Percentiles rank a stretch among this genome's conserved stretches.
Conservation (phyloP, 2,329 filamentous ascomycete genomes). For the Fusarium secorum region DNA sequence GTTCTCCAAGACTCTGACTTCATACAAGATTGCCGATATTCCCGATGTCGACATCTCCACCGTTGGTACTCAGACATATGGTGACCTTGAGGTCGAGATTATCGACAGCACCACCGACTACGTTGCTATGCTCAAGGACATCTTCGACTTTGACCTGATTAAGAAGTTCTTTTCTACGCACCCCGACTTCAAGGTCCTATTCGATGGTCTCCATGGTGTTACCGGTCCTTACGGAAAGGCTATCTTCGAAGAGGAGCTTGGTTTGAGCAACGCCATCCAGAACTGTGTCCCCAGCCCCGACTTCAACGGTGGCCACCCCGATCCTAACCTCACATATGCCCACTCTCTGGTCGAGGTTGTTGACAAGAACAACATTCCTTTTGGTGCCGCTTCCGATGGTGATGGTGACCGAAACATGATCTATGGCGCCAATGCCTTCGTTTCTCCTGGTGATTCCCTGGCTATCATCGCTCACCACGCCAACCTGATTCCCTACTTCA, state of each 20-base stretch:
- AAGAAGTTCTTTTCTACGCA: slow-evolving; percentile 89
- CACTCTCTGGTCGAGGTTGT: slow-evolving; percentile 94
- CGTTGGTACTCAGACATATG: slow-evolving; percentile 85
- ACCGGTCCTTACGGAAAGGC: slow-evolving; percentile 94
- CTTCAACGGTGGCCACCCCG: slow-evolving; percentile 96
- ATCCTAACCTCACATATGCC: slow-evolving; percentile 97
- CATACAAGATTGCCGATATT: slow-evolving; percentile 91
- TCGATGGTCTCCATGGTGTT: slow-evolving; percentile 92
- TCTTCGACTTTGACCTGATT: slow-evolving; percentile 97
- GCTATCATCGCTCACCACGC: slow-evolving; percentile 98
- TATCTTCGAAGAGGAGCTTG: slow-evolving; percentile 94
- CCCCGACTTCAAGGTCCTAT: slow-evolving; percentile 94
- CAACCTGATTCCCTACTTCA: slow-evolving; percentile 96
- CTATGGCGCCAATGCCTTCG: slow-evolving; percentile 95
- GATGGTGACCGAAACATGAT: slow-evolving; percentile 99
- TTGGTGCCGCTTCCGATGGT: slow-evolving; percentile 94
- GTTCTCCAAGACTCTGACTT: slow-evolving; percentile 85
- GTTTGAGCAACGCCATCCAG: slow-evolving; percentile 79
- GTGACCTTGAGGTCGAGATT: slow-evolving; percentile 89
- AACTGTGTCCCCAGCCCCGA: slow-evolving; percentile 93
- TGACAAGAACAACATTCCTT: slow-evolving; percentile 89
- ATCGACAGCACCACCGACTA: slow-evolving; percentile 95
- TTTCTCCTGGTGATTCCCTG: slow-evolving; percentile 95
- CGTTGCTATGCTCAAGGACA: slow-evolving; percentile 93
- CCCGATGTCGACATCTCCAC: slow-evolving; percentile 84